Evolutionary conservation across 495 filamentous ascomycete species (phyloP).

Genomic region (Cairneyella variabilis): DNA sequence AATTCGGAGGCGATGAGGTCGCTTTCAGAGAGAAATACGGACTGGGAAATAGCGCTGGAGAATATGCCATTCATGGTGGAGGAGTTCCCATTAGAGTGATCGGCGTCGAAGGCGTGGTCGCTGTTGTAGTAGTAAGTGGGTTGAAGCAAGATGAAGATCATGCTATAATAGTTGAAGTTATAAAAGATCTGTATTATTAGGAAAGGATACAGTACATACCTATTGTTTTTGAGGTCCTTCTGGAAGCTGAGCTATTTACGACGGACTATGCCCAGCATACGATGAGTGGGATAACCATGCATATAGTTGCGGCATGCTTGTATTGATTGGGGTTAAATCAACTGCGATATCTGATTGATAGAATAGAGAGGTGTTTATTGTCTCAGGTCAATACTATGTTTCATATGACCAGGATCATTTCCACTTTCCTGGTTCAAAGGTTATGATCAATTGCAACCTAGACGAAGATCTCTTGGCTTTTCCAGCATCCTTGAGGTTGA

Average conservation of each 20-base stretch:
- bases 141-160: constrained; percentile 77
- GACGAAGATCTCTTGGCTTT: too few relatives aligned
- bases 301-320: not conserved
- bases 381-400: too few relatives aligned
- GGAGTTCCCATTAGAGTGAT: constrained; percentile 65
- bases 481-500: too few relatives aligned
- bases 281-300: not conserved
- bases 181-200: constrained; percentile 42
- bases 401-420: too few relatives aligned
- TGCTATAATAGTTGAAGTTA: constrained; percentile 62
- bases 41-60: constrained; percentile 46
- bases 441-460: too few relatives aligned
- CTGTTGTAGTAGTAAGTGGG: constrained; percentile 70
- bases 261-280: too few relatives aligned
- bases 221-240: too few relatives aligned
- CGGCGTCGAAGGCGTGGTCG: constrained; percentile 69
- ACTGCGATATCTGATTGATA: not conserved
- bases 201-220: too few relatives aligned
- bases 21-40: constrained; percentile 56
- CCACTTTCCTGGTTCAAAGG: too few relatives aligned
- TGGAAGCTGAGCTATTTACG: too few relatives aligned
- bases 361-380: too few relatives aligned
- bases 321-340: not conserved
- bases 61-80: constrained; percentile 74
- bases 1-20: constrained; percentile 53